Base-by-base conservation (phyloP, 805 yeast species). In the Candida chauliodis region DNA sequence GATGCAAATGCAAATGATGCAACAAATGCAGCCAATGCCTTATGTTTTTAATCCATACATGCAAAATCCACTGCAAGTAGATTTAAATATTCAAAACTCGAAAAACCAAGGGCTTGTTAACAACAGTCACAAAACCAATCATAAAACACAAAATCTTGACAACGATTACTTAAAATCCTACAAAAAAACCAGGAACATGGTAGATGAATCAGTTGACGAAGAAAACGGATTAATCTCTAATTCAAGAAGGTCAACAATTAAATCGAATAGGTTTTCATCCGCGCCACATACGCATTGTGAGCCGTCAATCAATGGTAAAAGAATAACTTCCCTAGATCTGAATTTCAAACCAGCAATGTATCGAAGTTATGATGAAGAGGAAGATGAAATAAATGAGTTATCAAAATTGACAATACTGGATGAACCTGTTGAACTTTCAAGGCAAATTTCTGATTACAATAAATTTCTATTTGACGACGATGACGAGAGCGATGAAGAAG, bases 191-290 rank as follows among this genome's bases (percentile, higher is more conserved):
- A 32, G 41, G 20, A 36, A 37, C 16, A n/a, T 21, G 15, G 6
- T 24, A 6, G 20, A 23, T 11, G 37, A 38, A 11, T 7, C 34
- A n/a, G 28, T 23, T 25, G 14, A 25, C 21, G 36, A 37, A 10
- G 43, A 38, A 13, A 48, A 41, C 29, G 40, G 36, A 23, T 40
- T 54, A 17, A 40, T 60, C 33, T 41, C 50, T 29, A 56, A 52
- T 34, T 50, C 65, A 9, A 49, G 71, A 37, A 50, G 46, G 33
- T 56, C 63, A 17, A 58, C 65, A 3, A 41, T 61, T 23, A 59
- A 52, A 43, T 55, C 66, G 3, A 63, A 51, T 37, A 51, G 71
- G 30, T 61, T 53, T 30, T 57, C 67, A 7, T 64, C 69, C 21
- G 63, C 62, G 8, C 71, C 72, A 2, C 26, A 14, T 15, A 33